phyloP scores from a whole-genome alignment of 2,329 filamentous ascomycete genomes.

The Phaeosphaeria sp. region DNA sequence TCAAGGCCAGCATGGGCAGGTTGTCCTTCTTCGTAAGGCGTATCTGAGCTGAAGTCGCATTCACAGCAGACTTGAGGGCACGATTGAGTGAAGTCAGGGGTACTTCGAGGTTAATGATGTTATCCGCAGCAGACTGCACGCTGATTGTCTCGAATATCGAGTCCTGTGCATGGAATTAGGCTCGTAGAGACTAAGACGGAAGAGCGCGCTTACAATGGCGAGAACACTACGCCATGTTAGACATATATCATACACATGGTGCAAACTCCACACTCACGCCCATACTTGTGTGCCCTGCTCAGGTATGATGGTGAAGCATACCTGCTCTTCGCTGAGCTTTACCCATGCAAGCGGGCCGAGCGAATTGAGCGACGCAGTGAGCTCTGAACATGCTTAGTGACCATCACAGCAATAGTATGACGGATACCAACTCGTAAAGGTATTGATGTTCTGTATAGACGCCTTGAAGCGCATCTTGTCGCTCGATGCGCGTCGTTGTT shows the following conservation, averaged over 20 bases:
- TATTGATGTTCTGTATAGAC: constrained; percentile 58
- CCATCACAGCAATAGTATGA: background rate
- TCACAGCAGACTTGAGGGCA: constrained; percentile 86
- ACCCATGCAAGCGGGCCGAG: constrained; percentile 88
- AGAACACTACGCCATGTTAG: constrained; percentile 47
- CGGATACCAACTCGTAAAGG: constrained; percentile 57
- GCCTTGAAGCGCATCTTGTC: constrained; percentile 60
- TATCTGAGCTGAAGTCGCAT: constrained; percentile 80
- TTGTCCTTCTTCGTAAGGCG: constrained; percentile 93
- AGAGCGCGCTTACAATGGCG: constrained; percentile 49
- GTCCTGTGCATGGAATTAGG: constrained; percentile 61
- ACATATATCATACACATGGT: constrained; percentile 11
- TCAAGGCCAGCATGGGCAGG: constrained; percentile 85
- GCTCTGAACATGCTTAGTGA: constrained; percentile 51
- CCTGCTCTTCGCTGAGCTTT: constrained; percentile 82
- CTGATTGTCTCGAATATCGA: constrained; percentile 89
- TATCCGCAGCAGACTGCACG: constrained; percentile 84
- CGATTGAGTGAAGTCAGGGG: constrained; percentile 86
- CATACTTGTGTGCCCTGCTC: constrained; percentile 96
- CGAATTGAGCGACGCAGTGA: constrained; percentile 67
- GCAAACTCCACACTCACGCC: constrained; percentile 67
- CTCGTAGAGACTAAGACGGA: background rate
- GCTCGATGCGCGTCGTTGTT: constrained; percentile 16
- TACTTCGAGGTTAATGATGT: constrained; percentile 95
- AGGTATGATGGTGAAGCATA: constrained; percentile 94